A percentile compares a stretch with the other conserved stretches of the same genome.
Conservation (phyloP, 1,139 yeast species). For the Pichia sp. region DNA sequence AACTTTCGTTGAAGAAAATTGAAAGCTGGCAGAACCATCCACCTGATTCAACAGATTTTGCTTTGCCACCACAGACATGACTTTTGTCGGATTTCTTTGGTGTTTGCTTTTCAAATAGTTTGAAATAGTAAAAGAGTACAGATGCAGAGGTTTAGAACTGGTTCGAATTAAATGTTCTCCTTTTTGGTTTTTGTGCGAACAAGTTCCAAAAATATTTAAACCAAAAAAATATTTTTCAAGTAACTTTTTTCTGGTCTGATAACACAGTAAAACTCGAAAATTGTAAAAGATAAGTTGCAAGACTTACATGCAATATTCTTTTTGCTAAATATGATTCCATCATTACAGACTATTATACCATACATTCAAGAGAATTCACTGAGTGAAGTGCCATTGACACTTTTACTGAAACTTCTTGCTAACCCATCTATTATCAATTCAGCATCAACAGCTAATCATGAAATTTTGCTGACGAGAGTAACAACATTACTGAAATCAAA, state of each 20-base stretch:
- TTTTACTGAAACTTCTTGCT: slow-evolving; percentile 21
- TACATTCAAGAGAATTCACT: slow-evolving; percentile 22
- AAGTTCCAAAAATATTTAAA: background rate
- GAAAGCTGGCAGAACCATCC: slow-evolving; percentile 75
- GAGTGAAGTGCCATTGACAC: slow-evolving; percentile 19
- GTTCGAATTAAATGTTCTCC: background rate
- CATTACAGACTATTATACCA: slow-evolving; percentile 20
- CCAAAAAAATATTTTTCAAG: too few relatives aligned
- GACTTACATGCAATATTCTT: background rate
- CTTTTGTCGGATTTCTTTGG: background rate
- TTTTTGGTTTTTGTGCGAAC: background rate
- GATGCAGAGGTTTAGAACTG: too few relatives aligned
- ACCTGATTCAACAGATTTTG: slow-evolving; percentile 45
- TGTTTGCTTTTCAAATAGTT: background rate
- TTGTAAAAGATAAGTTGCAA: too few relatives aligned
- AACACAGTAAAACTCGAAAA: too few relatives aligned
- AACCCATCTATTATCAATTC: slow-evolving; percentile 24
- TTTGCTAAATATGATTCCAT: slow-evolving; percentile 9
- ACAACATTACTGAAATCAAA: slow-evolving; percentile 52
- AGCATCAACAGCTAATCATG: slow-evolving; percentile 46
- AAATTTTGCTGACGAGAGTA: slow-evolving; percentile 54
- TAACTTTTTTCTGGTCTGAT: too few relatives aligned
- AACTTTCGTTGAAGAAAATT: slow-evolving; percentile 50
- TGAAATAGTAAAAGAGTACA: background rate
- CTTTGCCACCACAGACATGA: slow-evolving; percentile 15